Evolutionary conservation across 192 early-diverging fungal species (phyloP).

Genomic region (Coemansia furcata): DNA sequence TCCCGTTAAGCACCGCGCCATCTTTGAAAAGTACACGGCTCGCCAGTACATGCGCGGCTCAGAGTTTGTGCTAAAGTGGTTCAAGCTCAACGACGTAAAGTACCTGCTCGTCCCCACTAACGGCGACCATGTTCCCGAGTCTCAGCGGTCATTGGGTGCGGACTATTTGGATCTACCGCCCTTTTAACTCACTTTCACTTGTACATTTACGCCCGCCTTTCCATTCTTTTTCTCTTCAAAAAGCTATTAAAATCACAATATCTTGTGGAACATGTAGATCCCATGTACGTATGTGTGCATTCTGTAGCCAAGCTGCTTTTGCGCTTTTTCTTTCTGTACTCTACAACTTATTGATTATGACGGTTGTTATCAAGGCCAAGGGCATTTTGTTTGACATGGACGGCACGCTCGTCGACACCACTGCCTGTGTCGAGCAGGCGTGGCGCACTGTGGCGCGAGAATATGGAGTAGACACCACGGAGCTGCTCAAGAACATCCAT

Average conservation of each 20-base stretch:
- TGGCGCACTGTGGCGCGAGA: slow-evolving; percentile 23
- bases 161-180: background rate
- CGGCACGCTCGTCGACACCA: slow-evolving; percentile 43
- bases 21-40: slow-evolving; percentile 86
- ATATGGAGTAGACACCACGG: slow-evolving; percentile 15
- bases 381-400: slow-evolving; percentile 50
- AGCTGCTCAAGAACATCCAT: slow-evolving; percentile 21
- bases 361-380: slow-evolving; percentile 17
- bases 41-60: slow-evolving; percentile 79
- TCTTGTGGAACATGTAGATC: background rate
- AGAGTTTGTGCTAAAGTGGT: slow-evolving; percentile 78
- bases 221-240: background rate
- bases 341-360: background rate
- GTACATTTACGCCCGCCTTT: background rate
- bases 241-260: background rate
- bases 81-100: slow-evolving; percentile 61
- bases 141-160: background rate
- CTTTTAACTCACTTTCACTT: background rate
- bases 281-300: background rate
- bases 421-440: slow-evolving; percentile 29
- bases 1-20: slow-evolving; percentile 58
- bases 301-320: background rate
- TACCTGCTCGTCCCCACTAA: slow-evolving; percentile 38
- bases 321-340: background rate
- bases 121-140: slow-evolving; percentile 3